Percentiles rank a stretch among this genome's conserved stretches.
Conservation (phyloP, 768 basidiomycete species). For the Pleurotus citrinopileatus region DNA sequence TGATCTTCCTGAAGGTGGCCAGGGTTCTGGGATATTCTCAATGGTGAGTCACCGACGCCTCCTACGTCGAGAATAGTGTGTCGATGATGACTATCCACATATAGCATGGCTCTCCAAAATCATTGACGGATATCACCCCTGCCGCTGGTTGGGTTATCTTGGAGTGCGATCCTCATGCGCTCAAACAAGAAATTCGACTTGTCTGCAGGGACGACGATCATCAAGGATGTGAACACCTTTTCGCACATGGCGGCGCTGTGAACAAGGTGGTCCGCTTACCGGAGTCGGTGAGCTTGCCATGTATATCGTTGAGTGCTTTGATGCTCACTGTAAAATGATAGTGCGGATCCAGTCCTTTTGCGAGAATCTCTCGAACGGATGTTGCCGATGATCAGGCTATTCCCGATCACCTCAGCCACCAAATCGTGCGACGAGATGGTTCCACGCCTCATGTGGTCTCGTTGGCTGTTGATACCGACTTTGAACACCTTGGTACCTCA, state of each 20-base stretch:
- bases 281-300: background rate
- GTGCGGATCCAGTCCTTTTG: slow-evolving; percentile 1
- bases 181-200: background rate
- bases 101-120: slow-evolving; percentile 1
- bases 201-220: background rate
- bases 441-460: background rate
- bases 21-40: background rate
- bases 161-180: slow-evolving; percentile 2
- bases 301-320: background rate
- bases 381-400: background rate
- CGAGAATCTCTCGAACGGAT: background rate
- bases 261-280: slow-evolving; percentile 3
- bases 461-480: background rate
- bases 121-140: slow-evolving; percentile 1
- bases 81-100: background rate
- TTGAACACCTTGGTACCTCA: background rate
- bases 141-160: slow-evolving; percentile 3
- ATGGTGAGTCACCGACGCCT: background rate
- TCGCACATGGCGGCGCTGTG: background rate
- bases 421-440: background rate
- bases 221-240: background rate
- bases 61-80: background rate
- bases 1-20: background rate
- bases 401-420: background rate
- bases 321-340: background rate